Base-by-base conservation (phyloP, 2,329 filamentous ascomycete genomes). In the Aureobasidium zeae region DNA sequence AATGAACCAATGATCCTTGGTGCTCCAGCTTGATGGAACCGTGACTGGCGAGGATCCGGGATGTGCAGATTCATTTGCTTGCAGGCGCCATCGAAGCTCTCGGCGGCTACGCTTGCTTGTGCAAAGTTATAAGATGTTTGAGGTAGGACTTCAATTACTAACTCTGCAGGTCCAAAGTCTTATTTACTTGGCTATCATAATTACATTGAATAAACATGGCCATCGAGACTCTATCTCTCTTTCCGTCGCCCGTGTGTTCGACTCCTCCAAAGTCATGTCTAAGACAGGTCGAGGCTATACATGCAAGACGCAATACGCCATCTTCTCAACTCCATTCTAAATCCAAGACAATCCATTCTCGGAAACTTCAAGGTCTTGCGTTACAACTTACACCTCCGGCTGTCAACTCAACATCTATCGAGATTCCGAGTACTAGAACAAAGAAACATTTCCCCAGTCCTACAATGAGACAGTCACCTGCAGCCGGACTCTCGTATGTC, bases 191-290 rank as follows among this genome's bases (percentile, higher is more conserved):
- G n/a, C n/a, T n/a, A n/a, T n/a, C n/a, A n/a, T n/a, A n/a, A n/a
- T n/a, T n/a, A n/a, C n/a, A n/a, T n/a, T n/a, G n/a, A n/a, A n/a
- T n/a, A n/a, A 32, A 9, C 13, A 45, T 45, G 43, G 22, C 42
- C 8, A 32, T 35, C 33, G 43, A 45, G 12, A 39, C 33, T 4
- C 30, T 39, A 12, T 38, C 33, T 24, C 43, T 45, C 21, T 45
- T 45, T 28, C 43, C 43, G 3, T 38, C 43, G 15, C 34, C 43
- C 21, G 26, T 37, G 3, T 37, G 32, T 22, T 33, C 33, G 4
- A 22, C 33, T n/a, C 33, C 34, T 11, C 29, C 35, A 29, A 45
- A 39, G 34, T 45, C 43, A 10, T 45, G 43, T 45, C 28, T 45
- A 35, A 38, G 34, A 29, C 34, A 45, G 13, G 34, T 21, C 17